Evolutionary conservation across 2,329 filamentous ascomycete genomes (phyloP).

Genomic region (Fusarium globosum): DNA sequence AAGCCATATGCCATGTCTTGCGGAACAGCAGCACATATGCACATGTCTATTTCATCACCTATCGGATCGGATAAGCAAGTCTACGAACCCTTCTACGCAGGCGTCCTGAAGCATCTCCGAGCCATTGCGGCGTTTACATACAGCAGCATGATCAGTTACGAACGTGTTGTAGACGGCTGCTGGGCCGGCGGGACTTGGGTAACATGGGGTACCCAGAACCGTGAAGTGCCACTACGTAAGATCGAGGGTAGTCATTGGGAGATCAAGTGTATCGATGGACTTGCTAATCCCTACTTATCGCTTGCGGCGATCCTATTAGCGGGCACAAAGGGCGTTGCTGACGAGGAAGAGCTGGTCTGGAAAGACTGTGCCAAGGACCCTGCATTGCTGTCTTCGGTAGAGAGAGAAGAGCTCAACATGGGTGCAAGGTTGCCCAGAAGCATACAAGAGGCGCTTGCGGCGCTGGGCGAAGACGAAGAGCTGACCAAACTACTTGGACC

Average conservation of each 20-base stretch:
- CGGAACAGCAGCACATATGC: constrained; percentile 76
- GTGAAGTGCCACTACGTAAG: constrained; percentile 78
- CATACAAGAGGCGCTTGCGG: constrained; percentile 65
- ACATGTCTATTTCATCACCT: constrained; percentile 71
- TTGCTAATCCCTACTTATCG: constrained; percentile 81
- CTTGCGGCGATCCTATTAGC: constrained; percentile 49
- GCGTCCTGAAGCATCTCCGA: constrained; percentile 73
- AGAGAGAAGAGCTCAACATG: constrained; percentile 66
- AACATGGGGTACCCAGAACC: constrained; percentile 84
- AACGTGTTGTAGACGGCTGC: constrained; percentile 72
- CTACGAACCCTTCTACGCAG: constrained; percentile 77
- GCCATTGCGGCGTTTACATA: constrained; percentile 77
- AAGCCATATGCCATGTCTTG: constrained; percentile 69
- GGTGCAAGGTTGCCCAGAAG: constrained; percentile 62
- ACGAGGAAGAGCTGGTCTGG: constrained; percentile 55
- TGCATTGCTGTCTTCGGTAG: constrained; percentile 57
- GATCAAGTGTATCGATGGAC: constrained; percentile 79
- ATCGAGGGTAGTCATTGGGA: constrained; percentile 79
- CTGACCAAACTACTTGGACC: constrained; percentile 60
- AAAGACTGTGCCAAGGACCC: constrained; percentile 68
- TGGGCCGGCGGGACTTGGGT: constrained; percentile 86
- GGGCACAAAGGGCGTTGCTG: constrained; percentile 44
- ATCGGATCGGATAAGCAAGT: constrained; percentile 53
- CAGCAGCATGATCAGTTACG: constrained; percentile 74
- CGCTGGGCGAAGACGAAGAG: constrained; percentile 59